phyloP scores from a whole-genome alignment of 257 asterid genomes.

The Penstemon eatonii region DNA sequence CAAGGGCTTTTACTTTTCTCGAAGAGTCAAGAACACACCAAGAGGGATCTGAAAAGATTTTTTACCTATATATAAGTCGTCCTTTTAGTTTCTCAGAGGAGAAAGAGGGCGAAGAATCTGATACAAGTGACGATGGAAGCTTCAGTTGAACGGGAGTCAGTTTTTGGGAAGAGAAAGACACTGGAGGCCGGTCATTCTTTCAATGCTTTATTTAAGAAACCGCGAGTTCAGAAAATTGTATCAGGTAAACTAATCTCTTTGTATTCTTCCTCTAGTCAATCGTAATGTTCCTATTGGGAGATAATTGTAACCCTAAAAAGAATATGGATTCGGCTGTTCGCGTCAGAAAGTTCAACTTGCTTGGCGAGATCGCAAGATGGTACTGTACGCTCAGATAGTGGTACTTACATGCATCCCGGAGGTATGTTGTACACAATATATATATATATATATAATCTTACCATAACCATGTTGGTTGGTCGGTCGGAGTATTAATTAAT shows the following conservation, averaged over 20 bases:
- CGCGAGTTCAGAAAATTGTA: slow-evolving; percentile 17
- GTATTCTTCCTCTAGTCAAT: background rate
- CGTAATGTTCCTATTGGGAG: background rate
- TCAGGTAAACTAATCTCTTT: slow-evolving; percentile 33
- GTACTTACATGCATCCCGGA: slow-evolving; percentile 25
- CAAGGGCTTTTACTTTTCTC: too few relatives aligned
- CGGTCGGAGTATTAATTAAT: background rate
- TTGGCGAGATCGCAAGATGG: slow-evolving; percentile 21
- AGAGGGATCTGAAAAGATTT: too few relatives aligned
- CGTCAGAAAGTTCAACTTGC: slow-evolving; percentile 25
- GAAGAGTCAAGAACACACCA: too few relatives aligned
- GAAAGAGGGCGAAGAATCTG: slow-evolving; percentile 44
- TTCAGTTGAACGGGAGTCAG: slow-evolving; percentile 33
- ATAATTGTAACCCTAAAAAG: slow-evolving; percentile 20
- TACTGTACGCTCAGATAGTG: slow-evolving; percentile 27
- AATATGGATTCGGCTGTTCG: slow-evolving; percentile 22
- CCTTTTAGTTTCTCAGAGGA: slow-evolving; percentile 20
- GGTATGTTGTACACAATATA: slow-evolving; percentile 26
- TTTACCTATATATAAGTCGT: too few relatives aligned
- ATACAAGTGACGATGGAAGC: slow-evolving; percentile 39
- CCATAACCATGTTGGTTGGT: slow-evolving; percentile 5
- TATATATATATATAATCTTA: slow-evolving; percentile 19
- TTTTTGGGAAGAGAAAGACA: slow-evolving; percentile 41
- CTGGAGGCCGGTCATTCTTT: slow-evolving; percentile 36
- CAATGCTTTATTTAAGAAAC: slow-evolving; percentile 34